phyloP scores from a whole-genome alignment of 2,329 filamentous ascomycete genomes.

The Exophiala spinifera region DNA sequence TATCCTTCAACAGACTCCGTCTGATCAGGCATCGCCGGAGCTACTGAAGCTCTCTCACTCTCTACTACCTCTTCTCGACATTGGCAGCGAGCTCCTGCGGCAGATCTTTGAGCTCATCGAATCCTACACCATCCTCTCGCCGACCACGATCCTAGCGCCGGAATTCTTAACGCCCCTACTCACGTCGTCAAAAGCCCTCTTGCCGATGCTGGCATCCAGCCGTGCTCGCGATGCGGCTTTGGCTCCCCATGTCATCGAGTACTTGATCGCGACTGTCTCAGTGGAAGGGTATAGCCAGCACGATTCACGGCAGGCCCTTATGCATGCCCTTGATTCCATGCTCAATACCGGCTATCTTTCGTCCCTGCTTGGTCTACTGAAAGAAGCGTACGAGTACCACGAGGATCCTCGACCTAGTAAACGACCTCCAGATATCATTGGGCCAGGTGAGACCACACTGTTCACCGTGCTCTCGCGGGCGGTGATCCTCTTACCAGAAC shows the following conservation, averaged over 20 bases:
- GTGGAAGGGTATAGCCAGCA: conserved; percentile 23
- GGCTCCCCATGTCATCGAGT: conserved; percentile 38
- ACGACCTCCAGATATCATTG: conserved; percentile 65
- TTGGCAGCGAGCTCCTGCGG: conserved; percentile 61
- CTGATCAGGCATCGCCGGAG: conserved; percentile 57
- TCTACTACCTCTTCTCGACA: conserved; percentile 64
- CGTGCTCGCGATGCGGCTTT: conserved; percentile 35
- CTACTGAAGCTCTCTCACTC: conserved; percentile 62
- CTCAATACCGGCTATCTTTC: conserved; percentile 25
- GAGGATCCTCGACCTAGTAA: conserved; percentile 79
- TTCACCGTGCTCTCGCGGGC: conserved; percentile 78
- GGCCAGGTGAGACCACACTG: conserved; percentile 78
- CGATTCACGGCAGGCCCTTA: conserved; percentile 41
- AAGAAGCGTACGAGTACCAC: conserved; percentile 67
- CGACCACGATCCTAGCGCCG: conserved; percentile 43
- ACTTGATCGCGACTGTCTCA: conserved; percentile 35
- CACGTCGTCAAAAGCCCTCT: conserved; percentile 31
- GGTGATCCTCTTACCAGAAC: conserved; percentile 65
- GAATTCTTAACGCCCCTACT: conserved; percentile 42
- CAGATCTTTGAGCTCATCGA: conserved; percentile 64
- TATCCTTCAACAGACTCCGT: conserved; percentile 64
- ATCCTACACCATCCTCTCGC: conserved; percentile 66
- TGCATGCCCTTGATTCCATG: conserved; percentile 55
- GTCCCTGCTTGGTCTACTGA: conserved; percentile 60
- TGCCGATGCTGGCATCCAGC: conserved; percentile 23